Base-by-base conservation (phyloP, 768 basidiomycete genomes). In the Rhodotorula paludigena region DNA sequence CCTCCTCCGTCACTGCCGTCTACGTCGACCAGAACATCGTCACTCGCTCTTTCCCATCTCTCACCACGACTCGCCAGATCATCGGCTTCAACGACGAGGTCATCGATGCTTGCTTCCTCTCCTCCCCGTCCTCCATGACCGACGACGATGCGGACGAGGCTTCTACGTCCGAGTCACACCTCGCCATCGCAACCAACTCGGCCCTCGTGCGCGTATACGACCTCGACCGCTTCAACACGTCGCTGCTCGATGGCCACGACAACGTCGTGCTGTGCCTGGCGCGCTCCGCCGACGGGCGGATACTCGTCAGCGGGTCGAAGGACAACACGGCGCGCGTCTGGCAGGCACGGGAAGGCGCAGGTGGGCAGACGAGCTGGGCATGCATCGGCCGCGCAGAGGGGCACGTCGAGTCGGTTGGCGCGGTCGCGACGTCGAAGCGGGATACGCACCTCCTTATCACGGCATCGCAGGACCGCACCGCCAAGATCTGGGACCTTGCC, bases 21-120 rank as follows among this genome's bases (percentile, higher is more conserved):
- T 93, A 94, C 77, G 92, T 90, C 32, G 94, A 99, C 78, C 96
- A 98, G 79, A 99, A 98, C 73, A 93, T 99, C 73, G 82, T 92
- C 54, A 91, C 91, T 80, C 86, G 92, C 78, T 92, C 90, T 4
- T 80, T 94, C 14, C 77, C 82, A n/a, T 35, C 84, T 85, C 2
- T 83, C 82, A 39, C 80, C 33, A 81, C 60, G 35, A 63, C 69
- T 82, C 87, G 89, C 25, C 94, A 97, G 74, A 80, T 98, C 72
- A 86, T 98, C 74, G 96, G 96, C 0, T 99, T 88, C 82, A 98
- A 98, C 78, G 96, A 99, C 78, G 94, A 98, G 78, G 92, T 98
- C 72, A 88, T 97, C 57, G 96, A 98, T 74, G 84, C 87, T 9
- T 82, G 84, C 35, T 90, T 92, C 80, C 82, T 99, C 65, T 84